Evolutionary conservation across 2,329 filamentous ascomycete genomes (phyloP), one percentile per base, ranked within the genome.

Genomic region (Truncatella angustata): DNA sequence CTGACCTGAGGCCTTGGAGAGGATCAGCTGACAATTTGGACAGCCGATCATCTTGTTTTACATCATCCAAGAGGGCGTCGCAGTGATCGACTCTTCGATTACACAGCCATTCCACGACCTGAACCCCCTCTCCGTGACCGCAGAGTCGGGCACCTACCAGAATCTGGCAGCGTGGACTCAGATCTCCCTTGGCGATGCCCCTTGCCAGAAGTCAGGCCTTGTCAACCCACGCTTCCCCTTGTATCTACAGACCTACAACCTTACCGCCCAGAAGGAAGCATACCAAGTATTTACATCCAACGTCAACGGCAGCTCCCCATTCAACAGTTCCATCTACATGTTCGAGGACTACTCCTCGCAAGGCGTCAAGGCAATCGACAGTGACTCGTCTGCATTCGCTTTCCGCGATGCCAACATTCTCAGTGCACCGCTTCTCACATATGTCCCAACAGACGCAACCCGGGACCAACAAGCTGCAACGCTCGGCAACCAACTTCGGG

Each of bases 281-380:
- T 73, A 69, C 58, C 58, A 67, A 12, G 51, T 63, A 14, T 74
- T 71, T 59, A 60, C 56, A 5, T 51, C 57, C 5, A 60, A 61
- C 5, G 61, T 60, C 37, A 63, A 57, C n/a, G 57, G 52, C 34
- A 40, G 54, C 16, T 59, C 61, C 28, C 63, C 58, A 23, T 70
- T 69, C 24, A 54, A 64, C n/a, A 58, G 67, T 56, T 73, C 73
- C 1, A 65, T 81, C 39, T 77, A 82, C 65, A 76, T 82, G 72
- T 78, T 83, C 50, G 80, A 84, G 59, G 76, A 75, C 3, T 84
- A 83, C 63, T 72, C 78, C 1, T 64, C 61, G 5, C 62, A 73
- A 18, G 79, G 73, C 1, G 72, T 82, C 2, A 60, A 71, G 49
- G 64, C 62, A 0, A 58, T 77, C 36, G 54, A 62, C 44, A 57